Percentiles rank a stretch among this genome's conserved stretches.
These are phyloP conservation scores for Metarhizium humberi DNA, from an alignment of 2,329 filamentous ascomycete species.

Conservation along the genomic window DNA sequence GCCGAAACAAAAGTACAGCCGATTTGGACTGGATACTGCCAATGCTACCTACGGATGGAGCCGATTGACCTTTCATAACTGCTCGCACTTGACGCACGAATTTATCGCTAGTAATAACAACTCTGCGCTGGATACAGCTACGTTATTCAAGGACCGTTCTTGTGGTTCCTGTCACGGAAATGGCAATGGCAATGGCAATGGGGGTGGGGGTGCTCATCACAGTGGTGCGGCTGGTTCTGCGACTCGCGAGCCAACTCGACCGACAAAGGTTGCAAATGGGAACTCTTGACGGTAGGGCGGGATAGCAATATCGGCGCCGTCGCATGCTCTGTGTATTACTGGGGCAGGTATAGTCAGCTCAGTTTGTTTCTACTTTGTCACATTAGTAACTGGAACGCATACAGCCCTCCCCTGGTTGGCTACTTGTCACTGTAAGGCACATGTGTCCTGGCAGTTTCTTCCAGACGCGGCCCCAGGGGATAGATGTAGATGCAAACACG, in stretches of 20 bases:
- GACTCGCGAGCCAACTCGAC: neutral
- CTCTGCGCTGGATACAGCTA: constrained; percentile 19
- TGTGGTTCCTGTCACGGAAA: neutral
- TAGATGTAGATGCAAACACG: no score
- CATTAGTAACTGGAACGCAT: no score
- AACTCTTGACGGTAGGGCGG: no score
- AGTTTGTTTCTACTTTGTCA: no score
- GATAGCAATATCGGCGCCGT: no score
- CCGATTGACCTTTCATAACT: constrained; percentile 28
- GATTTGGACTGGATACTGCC: constrained; percentile 17
- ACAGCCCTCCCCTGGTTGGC: no score
- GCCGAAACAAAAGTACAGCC: constrained; percentile 8
- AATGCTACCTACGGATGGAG: constrained; percentile 17
- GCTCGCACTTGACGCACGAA: constrained; percentile 27
- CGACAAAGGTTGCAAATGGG: neutral
- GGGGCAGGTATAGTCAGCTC: no score
- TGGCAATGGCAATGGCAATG: neutral
- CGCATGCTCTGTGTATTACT: no score
- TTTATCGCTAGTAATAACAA: constrained; percentile 22
- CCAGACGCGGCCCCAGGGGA: no score
- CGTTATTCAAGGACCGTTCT: constrained; percentile 12
- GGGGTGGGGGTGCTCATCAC: neutral
- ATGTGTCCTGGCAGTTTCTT: no score
- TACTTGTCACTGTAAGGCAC: no score
- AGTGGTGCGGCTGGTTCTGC: neutral